Conservation (phyloP, 768 basidiomycete species). For the Rubroboletus satanas region DNA sequence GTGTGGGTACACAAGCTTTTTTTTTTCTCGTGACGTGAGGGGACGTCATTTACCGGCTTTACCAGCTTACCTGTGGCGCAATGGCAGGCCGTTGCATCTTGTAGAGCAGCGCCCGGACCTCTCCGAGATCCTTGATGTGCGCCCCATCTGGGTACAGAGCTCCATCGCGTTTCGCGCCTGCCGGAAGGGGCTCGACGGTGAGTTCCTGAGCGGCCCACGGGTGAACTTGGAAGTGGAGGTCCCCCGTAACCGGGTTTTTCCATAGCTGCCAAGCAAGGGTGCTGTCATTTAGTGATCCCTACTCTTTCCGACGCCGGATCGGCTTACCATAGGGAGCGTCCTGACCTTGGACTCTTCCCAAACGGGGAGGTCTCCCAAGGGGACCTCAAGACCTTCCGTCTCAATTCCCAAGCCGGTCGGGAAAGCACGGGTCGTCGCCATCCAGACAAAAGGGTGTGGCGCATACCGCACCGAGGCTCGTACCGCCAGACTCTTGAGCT, state of each 20-base stretch:
- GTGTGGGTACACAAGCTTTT: constrained; percentile 74
- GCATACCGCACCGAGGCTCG: constrained; percentile 72
- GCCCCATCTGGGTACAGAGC: constrained; percentile 83
- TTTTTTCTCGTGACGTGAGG: not conserved
- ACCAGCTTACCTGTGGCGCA: constrained; percentile 54
- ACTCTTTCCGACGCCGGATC: not conserved
- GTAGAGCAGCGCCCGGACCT: constrained; percentile 77
- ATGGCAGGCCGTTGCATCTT: constrained; percentile 91
- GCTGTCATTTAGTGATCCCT: not conserved
- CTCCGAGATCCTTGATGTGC: constrained; percentile 65
- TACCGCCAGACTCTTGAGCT: constrained; percentile 77
- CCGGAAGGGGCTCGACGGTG: constrained; percentile 66
- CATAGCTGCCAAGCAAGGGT: constrained; percentile 51
- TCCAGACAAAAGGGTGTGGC: constrained; percentile 89
- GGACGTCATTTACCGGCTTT: not conserved
- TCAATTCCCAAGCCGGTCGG: constrained; percentile 83
- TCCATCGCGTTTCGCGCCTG: constrained; percentile 49
- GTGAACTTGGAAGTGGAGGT: constrained; percentile 86
- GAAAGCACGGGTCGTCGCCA: constrained; percentile 69
- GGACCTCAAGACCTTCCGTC: constrained; percentile 68
- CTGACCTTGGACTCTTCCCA: constrained; percentile 80
- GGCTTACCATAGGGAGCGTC: constrained; percentile 57
- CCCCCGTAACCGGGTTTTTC: constrained; percentile 87
- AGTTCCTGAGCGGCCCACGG: constrained; percentile 71
- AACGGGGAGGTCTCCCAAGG: constrained; percentile 61